A percentile compares a stretch with the other conserved stretches of the same genome.
These are phyloP conservation scores for Ceratocystis cubensis DNA, from an alignment of 2,329 filamentous ascomycete genomes.

Conservation along the genomic window DNA sequence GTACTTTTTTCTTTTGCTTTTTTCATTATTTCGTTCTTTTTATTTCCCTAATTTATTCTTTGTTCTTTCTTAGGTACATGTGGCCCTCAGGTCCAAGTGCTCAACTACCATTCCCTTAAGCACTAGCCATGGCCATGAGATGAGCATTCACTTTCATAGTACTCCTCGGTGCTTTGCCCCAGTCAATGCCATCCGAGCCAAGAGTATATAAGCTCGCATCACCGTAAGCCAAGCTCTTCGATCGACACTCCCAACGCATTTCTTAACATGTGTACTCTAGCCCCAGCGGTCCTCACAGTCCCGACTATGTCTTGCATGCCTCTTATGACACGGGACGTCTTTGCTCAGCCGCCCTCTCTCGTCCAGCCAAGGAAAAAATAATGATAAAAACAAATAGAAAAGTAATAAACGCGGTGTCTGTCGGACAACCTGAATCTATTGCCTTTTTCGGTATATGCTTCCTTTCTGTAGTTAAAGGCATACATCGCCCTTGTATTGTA, in stretches of 20 bases:
- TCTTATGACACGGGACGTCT: not conserved
- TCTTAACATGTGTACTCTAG: not conserved
- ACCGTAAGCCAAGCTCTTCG: not conserved
- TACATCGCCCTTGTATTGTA: not conserved
- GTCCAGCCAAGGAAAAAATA: not conserved
- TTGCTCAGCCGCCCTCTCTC: not conserved
- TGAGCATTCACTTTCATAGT: not conserved
- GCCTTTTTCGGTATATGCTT: constrained; percentile 3
- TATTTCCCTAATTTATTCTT: too few relatives aligned
- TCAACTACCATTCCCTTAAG: not conserved
- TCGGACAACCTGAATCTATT: not conserved
- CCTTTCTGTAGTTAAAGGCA: not conserved
- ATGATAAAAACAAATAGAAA: too few relatives aligned
- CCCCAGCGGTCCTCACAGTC: not conserved
- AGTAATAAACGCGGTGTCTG: not conserved
- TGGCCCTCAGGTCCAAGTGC: too few relatives aligned
- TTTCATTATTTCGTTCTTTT: not conserved
- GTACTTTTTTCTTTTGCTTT: not conserved
- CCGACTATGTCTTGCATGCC: not conserved
- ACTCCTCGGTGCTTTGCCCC: too few relatives aligned
- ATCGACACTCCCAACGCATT: not conserved
- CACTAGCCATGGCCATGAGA: not conserved
- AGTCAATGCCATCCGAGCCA: not conserved
- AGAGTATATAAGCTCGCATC: not conserved
- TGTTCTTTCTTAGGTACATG: too few relatives aligned